Base-by-base conservation (phyloP, 2,329 filamentous ascomycete genomes). In the Fusarium lyarnte region DNA sequence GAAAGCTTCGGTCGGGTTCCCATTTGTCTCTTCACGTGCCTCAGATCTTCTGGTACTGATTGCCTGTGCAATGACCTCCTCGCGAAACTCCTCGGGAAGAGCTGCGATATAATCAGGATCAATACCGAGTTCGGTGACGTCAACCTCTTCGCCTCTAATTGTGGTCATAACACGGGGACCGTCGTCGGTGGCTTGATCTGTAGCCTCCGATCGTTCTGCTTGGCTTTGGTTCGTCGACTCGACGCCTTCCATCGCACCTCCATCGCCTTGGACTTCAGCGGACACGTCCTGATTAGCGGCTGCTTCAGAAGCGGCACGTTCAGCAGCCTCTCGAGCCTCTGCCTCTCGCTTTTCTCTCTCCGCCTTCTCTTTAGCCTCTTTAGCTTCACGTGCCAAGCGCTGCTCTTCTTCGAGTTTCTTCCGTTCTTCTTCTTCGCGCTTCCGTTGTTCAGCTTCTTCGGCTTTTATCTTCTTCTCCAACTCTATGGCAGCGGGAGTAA, bases 51-150 rank as follows among this genome's bases (percentile, higher is more conserved):
- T 90, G 73, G 94, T 91, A 58, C 93, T 94, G 71, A 97, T 89
- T 66, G 97, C 94, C 70, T 95, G 91, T 80, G 97, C 94, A 73
- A 99, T 93, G 53, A 99, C 96, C 80, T 99, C 96, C 81, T 98
- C 95, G 49, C 96, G 89, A 79, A 98, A 91, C 69, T 99, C 97
- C 76, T 99, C 96, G 1, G 96, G 96, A n/a, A 99, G 85, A n/a
- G 95, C 97, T 66, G 96, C 94, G 11, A 99, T 89, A 81, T 98
- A 99, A 63, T 97, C 95, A 21, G 93, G 89, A 79, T 99, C 96
- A 76, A 99, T 98, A 53, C 95, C 95, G 69, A 99, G 87, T 68
- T 94, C 93, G 0, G 96, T 99, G 53, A 99, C 96, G 80, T 99
- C 96, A 58, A 97, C 89, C 77, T 96, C 91, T 71, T 93, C 92